Base-by-base conservation (phyloP, 345 rosid species). In the Populus simonii region DNA sequence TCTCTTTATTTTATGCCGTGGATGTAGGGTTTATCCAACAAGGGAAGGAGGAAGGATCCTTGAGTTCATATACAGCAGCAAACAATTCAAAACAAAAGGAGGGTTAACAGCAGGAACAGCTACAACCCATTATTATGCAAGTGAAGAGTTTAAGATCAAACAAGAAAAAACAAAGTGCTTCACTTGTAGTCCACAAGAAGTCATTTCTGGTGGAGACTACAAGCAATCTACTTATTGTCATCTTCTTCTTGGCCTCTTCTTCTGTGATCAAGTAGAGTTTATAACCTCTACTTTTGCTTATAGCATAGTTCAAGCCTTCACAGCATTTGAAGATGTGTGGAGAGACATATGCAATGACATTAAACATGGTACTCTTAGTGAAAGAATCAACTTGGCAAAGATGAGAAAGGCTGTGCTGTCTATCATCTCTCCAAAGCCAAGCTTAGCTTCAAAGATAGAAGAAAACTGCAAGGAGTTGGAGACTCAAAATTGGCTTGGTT, bases 11-110 rank as follows among this genome's bases (percentile, higher is more conserved):
- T 31, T 71, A n/a, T 17, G 8, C 57, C 17, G 29, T 47, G 9
- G 15, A 10, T 38, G 9, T 3, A 92, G 98, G 87, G 84, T 85
- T 61, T 95, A 89, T 78, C 97, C 98, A 59, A 86, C 84, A 73
- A 87, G 81, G 75, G 91, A 90, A 88, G 98, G 96, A 72, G 92
- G 97, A 68, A 95, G 87, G 89, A 89, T 90, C 66, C 87, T 95
- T n/a, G 99, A 93, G 78, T 88, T 95, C 45, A 95, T 95, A 74
- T 95, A 95, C 74, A 86, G 97, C 66, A 91, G 99, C 74, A 93
- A 92, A 68, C 90, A 80, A 63, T 92, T 84, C 82, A 90, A 88
- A 85, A 91, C 99, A 27, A 77, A 80, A 74, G 98, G 98, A 68
- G 98, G 93, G 3, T 70, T 92, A 67, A 88, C 84, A 10, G 89